Percentiles rank a stretch among this genome's conserved stretches.
Conservation (phyloP, 768 basidiomycete species). For the Boletus rex-veris region DNA sequence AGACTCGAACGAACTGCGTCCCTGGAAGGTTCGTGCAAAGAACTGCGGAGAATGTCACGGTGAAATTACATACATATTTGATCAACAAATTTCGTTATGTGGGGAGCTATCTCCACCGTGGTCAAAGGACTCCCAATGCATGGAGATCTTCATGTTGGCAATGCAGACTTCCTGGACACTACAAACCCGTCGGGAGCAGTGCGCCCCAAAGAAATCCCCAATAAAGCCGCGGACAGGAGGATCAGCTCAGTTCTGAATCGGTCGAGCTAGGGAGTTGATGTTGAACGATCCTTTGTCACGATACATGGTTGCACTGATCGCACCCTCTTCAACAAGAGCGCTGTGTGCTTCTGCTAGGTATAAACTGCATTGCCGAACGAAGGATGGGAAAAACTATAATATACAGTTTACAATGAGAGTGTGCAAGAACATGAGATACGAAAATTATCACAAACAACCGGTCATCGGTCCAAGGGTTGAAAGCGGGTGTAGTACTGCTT, state of each 20-base stretch:
- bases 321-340: background rate
- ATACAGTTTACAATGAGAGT: conserved; percentile 5
- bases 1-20: background rate
- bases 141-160: background rate
- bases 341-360: background rate
- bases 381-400: background rate
- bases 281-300: background rate
- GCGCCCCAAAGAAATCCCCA: background rate
- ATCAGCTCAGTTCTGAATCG: background rate
- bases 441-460: background rate
- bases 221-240: background rate
- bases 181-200: background rate
- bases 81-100: background rate
- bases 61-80: background rate
- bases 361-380: background rate
- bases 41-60: too few relatives aligned
- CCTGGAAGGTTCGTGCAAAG: background rate
- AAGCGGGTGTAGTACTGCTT: conserved; percentile 86
- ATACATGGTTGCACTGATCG: background rate
- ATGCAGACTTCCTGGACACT: background rate
- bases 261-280: background rate
- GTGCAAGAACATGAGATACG: background rate
- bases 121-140: too few relatives aligned
- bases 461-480: conserved; percentile 50
- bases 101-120: too few relatives aligned